These are phyloP conservation scores for Zelonia costaricensis DNA, from an alignment of 208 protist genomes.

Conservation along the genomic window DNA sequence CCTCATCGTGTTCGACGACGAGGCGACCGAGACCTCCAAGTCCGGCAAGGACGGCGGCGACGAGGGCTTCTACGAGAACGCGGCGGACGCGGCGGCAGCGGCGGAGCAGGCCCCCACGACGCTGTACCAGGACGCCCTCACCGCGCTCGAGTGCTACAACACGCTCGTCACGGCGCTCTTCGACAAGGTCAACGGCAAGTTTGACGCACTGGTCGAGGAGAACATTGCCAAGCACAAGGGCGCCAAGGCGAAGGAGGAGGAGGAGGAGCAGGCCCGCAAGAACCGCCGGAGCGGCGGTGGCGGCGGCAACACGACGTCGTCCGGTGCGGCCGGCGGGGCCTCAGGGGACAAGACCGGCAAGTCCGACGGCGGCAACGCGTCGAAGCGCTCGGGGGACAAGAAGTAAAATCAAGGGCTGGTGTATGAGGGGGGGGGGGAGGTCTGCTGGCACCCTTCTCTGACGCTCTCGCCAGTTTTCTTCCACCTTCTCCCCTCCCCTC, in stretches of 20 bases:
- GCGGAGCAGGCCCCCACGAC: slow-evolving; percentile 40
- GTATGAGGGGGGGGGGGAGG: background rate
- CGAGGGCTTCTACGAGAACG: slow-evolving; percentile 44
- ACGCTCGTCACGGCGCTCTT: slow-evolving; percentile 86
- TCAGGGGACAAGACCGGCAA: background rate
- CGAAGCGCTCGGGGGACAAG: background rate
- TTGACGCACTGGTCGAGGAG: slow-evolving; percentile 81
- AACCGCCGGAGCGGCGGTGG: slow-evolving; percentile 4
- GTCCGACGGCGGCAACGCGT: background rate
- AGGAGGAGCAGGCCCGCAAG: slow-evolving; percentile 19
- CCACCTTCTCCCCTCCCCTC: too few species aligned
- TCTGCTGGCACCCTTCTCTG: too few species aligned
- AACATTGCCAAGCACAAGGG: slow-evolving; percentile 63
- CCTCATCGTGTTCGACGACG: slow-evolving; percentile 93
- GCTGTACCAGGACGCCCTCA: slow-evolving; percentile 75
- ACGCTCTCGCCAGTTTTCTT: too few species aligned
- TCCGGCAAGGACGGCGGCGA: slow-evolving; percentile 7
- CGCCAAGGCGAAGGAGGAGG: slow-evolving; percentile 25
- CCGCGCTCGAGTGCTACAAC: slow-evolving; percentile 74
- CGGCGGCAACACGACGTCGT: background rate
- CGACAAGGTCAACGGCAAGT: slow-evolving; percentile 88
- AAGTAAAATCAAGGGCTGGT: background rate
- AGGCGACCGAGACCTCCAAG: slow-evolving; percentile 33
- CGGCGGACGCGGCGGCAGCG: slow-evolving; percentile 31
- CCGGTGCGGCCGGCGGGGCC: background rate